Conservation (phyloP, 2,329 filamentous ascomycete species). For the Aspergillus niger region DNA sequence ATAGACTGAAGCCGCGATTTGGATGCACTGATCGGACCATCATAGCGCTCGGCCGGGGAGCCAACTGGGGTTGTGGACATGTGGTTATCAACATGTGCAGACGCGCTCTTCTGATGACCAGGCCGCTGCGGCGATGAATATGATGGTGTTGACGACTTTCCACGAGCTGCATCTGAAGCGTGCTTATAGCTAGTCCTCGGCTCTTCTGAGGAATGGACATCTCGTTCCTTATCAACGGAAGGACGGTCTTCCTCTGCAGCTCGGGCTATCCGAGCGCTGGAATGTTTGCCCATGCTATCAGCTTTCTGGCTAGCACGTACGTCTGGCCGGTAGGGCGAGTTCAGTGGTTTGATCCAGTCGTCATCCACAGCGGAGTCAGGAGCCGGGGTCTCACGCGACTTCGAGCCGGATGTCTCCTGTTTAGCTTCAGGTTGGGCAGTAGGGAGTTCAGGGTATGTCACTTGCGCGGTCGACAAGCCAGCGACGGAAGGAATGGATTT, state of each 20-base stretch:
- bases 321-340: conserved; percentile 50
- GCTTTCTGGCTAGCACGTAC: conserved; percentile 63
- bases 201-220: conserved; percentile 17
- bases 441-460: conserved; percentile 41
- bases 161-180: conserved; percentile 49
- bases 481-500: conserved; percentile 47
- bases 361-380: conserved; percentile 50
- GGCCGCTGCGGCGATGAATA: conserved; percentile 54
- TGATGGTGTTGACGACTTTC: conserved; percentile 67
- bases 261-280: conserved; percentile 29
- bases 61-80: conserved; percentile 59
- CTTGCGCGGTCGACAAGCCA: conserved; percentile 31
- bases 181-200: conserved; percentile 20
- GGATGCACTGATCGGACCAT: conserved; percentile 85
- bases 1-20: conserved; percentile 93
- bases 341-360: conserved; percentile 61
- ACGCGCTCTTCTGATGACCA: conserved; percentile 61
- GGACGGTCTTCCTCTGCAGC: conserved; percentile 14
- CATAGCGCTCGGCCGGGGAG: conserved; percentile 59
- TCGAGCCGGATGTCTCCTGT: conserved; percentile 24
- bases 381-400: conserved; percentile 23
- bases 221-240: conserved; percentile 10
- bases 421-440: conserved; percentile 32
- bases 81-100: conserved; percentile 57
- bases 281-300: conserved; percentile 60